phyloP scores from a whole-genome alignment of 2,329 filamentous ascomycete species.

The Celoporthe dispersa region DNA sequence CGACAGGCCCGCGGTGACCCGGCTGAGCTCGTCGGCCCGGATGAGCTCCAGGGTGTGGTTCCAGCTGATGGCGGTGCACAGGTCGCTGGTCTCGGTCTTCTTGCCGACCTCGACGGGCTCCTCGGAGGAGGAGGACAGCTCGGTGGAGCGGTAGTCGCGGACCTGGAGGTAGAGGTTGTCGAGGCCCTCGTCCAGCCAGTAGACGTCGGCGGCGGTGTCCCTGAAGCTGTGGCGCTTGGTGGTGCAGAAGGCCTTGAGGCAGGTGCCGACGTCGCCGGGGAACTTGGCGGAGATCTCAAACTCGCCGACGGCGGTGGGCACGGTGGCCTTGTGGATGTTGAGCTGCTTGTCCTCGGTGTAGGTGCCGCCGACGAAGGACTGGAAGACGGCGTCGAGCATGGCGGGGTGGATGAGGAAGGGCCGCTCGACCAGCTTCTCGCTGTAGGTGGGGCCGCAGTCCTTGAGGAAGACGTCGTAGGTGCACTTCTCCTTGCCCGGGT shows the following conservation, averaged over 20 bases:
- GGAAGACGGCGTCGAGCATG: slow-evolving; percentile 60
- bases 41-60: slow-evolving; percentile 26
- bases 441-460: slow-evolving; percentile 57
- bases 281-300: slow-evolving; percentile 26
- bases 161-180: slow-evolving; percentile 23
- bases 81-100: slow-evolving; percentile 23
- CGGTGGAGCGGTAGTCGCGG: slow-evolving; percentile 25
- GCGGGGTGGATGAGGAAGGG: slow-evolving; percentile 60
- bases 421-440: slow-evolving; percentile 53
- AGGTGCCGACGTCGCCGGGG: slow-evolving; percentile 23
- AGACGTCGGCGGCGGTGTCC: slow-evolving; percentile 21
- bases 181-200: slow-evolving; percentile 20
- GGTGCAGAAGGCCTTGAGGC: slow-evolving; percentile 23
- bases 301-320: slow-evolving; percentile 24
- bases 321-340: slow-evolving; percentile 25
- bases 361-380: slow-evolving; percentile 36
- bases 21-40: slow-evolving; percentile 24
- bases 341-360: slow-evolving; percentile 22
- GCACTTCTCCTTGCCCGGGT: slow-evolving; percentile 42
- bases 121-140: slow-evolving; percentile 23
- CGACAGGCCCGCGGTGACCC: slow-evolving; percentile 3
- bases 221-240: slow-evolving; percentile 25
- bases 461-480: slow-evolving; percentile 48
- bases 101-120: slow-evolving; percentile 24
- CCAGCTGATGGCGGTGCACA: slow-evolving; percentile 24